Evolutionary conservation across 148 eudicot genomes (phyloP), one percentile per base, ranked within the genome.

Genomic region (Amaranthus hypochondriacus): DNA sequence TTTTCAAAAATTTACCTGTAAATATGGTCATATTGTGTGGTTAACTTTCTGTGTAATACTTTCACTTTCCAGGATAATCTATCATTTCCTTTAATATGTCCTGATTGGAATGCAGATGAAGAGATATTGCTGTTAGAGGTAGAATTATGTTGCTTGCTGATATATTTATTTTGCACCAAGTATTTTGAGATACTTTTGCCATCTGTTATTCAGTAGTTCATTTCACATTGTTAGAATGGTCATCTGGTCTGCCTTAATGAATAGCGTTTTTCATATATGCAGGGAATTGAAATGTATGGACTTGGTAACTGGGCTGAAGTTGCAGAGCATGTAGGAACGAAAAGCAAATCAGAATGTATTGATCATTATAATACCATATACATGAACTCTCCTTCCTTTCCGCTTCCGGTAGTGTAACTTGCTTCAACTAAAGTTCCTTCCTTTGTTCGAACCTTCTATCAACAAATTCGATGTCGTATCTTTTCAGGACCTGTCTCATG

Each of bases 91-190:
- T 88, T 95, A 71, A 82, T 95, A 59, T 88, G 89, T 72, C 87
- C 91, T 55, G 97, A 95, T 72, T 95, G 99, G 97, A 92, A 95
- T 85, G 94, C 96, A 65, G 99, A 95, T 83, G 99, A 95, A 77
- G 97, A 95, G 79, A 86, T 85, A 73, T 78, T 95, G 86, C 96
- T 95, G 48, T 79, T 95, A 10, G 99, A 95, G 99, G 99, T 95
- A 80, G 48, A 72, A 59, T 39, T 52, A 13, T 75, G 72, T 74
- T 47, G 6, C 66, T 74, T 47, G 6, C 66, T 78, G 65, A 64
- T 9, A 12, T 50, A 62, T 69, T 55, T 60, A 7, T 4, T 68
- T 39, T 66, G 62, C 54, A 51, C 63, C 57, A 12, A 7, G 13
- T n/a, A 28, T 68, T 28, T 70, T n/a, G 61, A 62, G 39, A 13